These are phyloP conservation scores for Candida ponderosae DNA, from an alignment of 805 yeast species.

Conservation along the genomic window DNA sequence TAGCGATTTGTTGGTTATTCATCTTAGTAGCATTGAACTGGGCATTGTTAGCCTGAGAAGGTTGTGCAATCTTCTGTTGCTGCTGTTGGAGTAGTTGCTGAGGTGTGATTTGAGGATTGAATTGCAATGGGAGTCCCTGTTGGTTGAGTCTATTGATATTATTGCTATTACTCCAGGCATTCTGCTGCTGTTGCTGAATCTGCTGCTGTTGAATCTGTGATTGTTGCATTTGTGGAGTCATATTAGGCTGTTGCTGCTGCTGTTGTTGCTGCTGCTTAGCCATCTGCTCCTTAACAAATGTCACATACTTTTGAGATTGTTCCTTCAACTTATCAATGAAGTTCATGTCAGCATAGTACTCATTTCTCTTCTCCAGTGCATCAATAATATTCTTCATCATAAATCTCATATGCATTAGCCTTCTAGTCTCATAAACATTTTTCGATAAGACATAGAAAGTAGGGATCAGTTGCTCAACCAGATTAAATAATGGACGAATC, in stretches of 20 bases:
- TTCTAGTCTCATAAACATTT: constrained; percentile 66
- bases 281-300: constrained; percentile 63
- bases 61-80: constrained; percentile 23
- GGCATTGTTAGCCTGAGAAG: constrained; percentile 7
- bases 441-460: constrained; percentile 71
- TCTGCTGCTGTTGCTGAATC: constrained; percentile 10
- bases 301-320: constrained; percentile 70
- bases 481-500: constrained; percentile 44
- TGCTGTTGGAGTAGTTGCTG: constrained; percentile 19
- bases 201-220: constrained; percentile 15
- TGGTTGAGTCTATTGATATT: constrained; percentile 11
- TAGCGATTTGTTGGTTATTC: not conserved
- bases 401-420: constrained; percentile 69
- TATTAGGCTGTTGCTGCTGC: constrained; percentile 12
- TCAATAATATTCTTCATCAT: constrained; percentile 75
- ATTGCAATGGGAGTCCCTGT: constrained; percentile 3
- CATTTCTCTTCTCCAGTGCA: constrained; percentile 47
- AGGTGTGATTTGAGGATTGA: constrained; percentile 15
- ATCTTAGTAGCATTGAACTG: not conserved
- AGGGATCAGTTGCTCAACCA: constrained; percentile 71
- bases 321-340: constrained; percentile 60
- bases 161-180: constrained; percentile 18
- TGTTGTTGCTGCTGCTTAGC: constrained; percentile 23
- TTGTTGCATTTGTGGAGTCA: constrained; percentile 16
- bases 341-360: constrained; percentile 66